A percentile compares a stretch with the other conserved stretches of the same genome.
Evolutionary conservation across 2,329 filamentous ascomycete genomes (phyloP).

Genomic region (Beauveria australis): DNA sequence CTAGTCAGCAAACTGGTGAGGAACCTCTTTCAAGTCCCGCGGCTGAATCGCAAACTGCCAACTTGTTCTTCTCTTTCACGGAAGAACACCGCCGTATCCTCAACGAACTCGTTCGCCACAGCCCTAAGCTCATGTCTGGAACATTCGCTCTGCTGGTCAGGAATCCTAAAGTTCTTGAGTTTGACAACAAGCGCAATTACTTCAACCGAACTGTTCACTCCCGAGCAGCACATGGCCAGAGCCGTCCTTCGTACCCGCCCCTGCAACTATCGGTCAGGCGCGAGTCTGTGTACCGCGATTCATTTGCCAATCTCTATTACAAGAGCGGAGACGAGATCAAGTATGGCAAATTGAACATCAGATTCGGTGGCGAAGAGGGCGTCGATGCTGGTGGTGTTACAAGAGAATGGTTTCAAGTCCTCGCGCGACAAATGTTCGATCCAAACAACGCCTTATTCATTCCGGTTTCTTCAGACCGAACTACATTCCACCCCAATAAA

Average conservation of each 20-base stretch:
- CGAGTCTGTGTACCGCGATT: constrained; percentile 95
- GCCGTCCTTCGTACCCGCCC: constrained; percentile 59
- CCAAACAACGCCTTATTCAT: constrained; percentile 95
- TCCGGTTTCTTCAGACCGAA: constrained; percentile 92
- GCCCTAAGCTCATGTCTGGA: constrained; percentile 96
- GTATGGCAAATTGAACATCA: constrained; percentile 95
- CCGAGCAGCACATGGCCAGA: constrained; percentile 56
- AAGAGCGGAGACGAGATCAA: constrained; percentile 97
- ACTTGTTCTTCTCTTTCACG: constrained; percentile 92
- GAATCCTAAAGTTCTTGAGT: constrained; percentile 97
- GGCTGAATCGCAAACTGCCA: constrained; percentile 77
- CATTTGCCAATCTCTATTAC: constrained; percentile 97
- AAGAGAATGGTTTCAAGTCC: constrained; percentile 97
- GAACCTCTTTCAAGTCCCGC: constrained; percentile 63
- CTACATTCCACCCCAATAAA: constrained; percentile 97
- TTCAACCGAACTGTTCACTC: constrained; percentile 88
- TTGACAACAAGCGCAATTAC: constrained; percentile 99
- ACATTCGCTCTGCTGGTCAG: constrained; percentile 94
- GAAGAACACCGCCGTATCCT: constrained; percentile 96
- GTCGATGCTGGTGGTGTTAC: constrained; percentile 97
- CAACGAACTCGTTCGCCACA: constrained; percentile 94
- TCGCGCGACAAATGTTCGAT: constrained; percentile 97
- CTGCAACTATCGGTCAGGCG: constrained; percentile 85
- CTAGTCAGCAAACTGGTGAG: constrained; percentile 50
- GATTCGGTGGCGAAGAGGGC: constrained; percentile 95